A percentile compares a stretch with the other conserved stretches of the same genome.
Evolutionary conservation across 495 filamentous ascomycete species (phyloP).

Genomic region (Entonaema liquescens): DNA sequence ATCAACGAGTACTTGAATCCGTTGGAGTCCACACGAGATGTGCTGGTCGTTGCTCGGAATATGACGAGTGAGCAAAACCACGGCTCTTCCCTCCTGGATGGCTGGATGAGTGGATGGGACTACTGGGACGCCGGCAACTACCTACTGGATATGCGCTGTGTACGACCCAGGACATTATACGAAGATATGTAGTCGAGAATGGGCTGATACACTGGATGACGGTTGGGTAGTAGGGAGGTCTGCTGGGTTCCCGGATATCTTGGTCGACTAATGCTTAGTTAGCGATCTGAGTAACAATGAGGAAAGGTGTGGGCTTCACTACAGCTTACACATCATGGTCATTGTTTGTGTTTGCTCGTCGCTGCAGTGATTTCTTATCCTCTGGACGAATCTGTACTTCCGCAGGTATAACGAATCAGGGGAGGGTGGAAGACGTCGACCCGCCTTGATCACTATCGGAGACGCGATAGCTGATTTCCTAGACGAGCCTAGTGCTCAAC

Average conservation of each 20-base stretch:
- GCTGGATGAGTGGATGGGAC: conserved; percentile 5
- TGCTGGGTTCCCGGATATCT: not conserved
- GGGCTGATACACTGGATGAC: not conserved
- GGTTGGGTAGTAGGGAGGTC: not conserved
- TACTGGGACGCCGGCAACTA: conserved; percentile 7
- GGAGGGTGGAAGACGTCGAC: not conserved
- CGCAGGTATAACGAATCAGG: not conserved
- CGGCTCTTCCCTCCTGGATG: not conserved
- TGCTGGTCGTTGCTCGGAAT: not conserved
- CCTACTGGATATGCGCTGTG: not conserved
- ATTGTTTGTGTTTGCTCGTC: not conserved
- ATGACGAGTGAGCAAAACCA: not conserved
- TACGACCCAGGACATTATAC: not conserved
- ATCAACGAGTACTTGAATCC: not conserved
- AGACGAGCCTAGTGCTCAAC: not conserved
- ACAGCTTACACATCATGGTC: not conserved
- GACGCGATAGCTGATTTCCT: not conserved
- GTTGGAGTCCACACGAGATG: not conserved
- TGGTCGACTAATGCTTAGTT: not conserved
- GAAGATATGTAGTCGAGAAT: not conserved
- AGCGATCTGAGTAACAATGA: not conserved
- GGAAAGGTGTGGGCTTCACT: not conserved
- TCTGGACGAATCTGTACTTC: not conserved
- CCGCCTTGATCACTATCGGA: not conserved
- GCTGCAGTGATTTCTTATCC: not conserved